Evolutionary conservation across 2,329 filamentous ascomycete genomes (phyloP).

Genomic region (Sclerotinia nivalis): DNA sequence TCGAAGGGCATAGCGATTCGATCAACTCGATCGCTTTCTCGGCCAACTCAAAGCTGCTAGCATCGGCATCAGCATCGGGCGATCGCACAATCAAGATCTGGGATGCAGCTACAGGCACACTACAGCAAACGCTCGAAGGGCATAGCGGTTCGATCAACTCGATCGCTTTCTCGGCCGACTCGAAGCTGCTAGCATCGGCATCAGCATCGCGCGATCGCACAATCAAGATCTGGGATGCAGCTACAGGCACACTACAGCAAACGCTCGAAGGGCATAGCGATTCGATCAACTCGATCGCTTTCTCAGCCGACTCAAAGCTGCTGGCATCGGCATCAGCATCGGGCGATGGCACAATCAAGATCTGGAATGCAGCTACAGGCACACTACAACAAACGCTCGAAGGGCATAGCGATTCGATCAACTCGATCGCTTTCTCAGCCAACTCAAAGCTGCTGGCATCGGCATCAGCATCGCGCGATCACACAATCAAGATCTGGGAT

Average conservation of each 20-base stretch:
- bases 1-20: background rate
- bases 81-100: background rate
- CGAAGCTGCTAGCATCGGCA: no score
- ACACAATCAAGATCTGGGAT: background rate
- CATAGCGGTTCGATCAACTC: no score
- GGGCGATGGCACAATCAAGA: background rate
- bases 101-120: background rate
- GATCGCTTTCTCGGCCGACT: no score
- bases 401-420: background rate
- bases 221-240: no score
- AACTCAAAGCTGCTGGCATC: background rate
- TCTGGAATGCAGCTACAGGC: constrained; percentile 19
- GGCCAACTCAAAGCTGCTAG: background rate
- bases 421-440: background rate
- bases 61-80: background rate
- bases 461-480: background rate
- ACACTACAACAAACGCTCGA: background rate
- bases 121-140: background rate
- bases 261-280: no score
- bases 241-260: no score
- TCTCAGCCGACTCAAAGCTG: no score
- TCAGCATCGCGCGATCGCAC: no score
- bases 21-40: background rate
- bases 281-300: no score
- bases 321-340: no score